A percentile compares a stretch with the other conserved stretches of the same genome.
phyloP scores from a whole-genome alignment of 1,284 basidiomycete genomes.

The Coriolopsis trogii region DNA sequence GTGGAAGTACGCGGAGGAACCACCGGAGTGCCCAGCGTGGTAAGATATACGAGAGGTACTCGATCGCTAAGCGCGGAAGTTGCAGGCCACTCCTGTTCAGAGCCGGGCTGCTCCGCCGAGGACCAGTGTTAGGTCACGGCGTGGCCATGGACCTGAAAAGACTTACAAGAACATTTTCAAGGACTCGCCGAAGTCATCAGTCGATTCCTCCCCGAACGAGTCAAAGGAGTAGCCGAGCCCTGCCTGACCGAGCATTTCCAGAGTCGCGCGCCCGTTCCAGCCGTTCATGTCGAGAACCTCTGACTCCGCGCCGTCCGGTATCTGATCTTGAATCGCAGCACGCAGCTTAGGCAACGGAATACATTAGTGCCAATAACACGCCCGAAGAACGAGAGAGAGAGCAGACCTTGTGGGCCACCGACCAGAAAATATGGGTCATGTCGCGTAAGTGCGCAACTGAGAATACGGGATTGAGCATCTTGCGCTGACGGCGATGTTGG shows the following conservation, averaged over 20 bases:
- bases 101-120: no score
- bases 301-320: constrained; percentile 9
- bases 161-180: constrained; percentile 26
- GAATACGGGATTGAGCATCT: constrained; percentile 18
- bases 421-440: constrained; percentile 13
- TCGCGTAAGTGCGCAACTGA: constrained; percentile 10
- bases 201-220: constrained; percentile 19
- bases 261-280: constrained; percentile 32
- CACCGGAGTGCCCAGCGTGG: not conserved
- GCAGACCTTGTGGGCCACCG: constrained; percentile 4
- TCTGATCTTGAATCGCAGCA: not conserved
- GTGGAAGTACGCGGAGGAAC: not conserved
- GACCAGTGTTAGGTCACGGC: not conserved
- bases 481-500: constrained; percentile 10
- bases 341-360: no score
- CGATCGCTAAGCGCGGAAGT: no score
- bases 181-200: constrained; percentile 22
- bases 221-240: constrained; percentile 35
- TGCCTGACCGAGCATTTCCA: constrained; percentile 35
- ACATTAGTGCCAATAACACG: no score
- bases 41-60: not conserved
- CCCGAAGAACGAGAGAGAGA: not conserved
- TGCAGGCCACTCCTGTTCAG: no score
- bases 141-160: constrained; percentile 9
- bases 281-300: constrained; percentile 26